phyloP scores from a whole-genome alignment of 257 asterid species.

The Sherardia arvensis region DNA sequence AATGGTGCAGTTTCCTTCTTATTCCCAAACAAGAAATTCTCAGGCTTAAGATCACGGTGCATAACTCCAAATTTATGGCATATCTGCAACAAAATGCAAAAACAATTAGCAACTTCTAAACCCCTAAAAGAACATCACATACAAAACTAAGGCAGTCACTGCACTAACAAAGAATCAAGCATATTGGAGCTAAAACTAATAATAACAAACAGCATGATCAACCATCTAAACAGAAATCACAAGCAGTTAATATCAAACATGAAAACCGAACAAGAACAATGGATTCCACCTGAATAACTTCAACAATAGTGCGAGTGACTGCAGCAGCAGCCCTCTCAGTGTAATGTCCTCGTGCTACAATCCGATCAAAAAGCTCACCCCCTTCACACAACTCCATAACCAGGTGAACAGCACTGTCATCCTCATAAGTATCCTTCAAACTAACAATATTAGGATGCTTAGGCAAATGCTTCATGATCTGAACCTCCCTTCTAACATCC shows the following conservation, averaged over 20 bases:
- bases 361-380: constrained; percentile 43
- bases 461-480: constrained; percentile 43
- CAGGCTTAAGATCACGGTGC: constrained; percentile 51
- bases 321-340: constrained; percentile 48
- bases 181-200: not conserved
- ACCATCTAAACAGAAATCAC: not conserved
- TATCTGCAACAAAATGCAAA: constrained; percentile 21
- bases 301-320: constrained; percentile 39
- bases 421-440: constrained; percentile 42
- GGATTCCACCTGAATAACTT: constrained; percentile 39
- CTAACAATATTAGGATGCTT: constrained; percentile 32
- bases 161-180: not conserved
- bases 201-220: not conserved
- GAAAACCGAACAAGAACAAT: not conserved
- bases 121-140: not conserved
- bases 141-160: not conserved
- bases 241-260: not conserved
- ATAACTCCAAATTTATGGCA: constrained; percentile 44
- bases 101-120: constrained; percentile 2
- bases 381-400: constrained; percentile 54
- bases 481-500: constrained; percentile 46
- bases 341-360: constrained; percentile 43
- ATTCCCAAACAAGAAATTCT: constrained; percentile 36
- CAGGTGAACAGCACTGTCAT: constrained; percentile 37
- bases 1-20: constrained; percentile 39